These are phyloP conservation scores for Spinellus fusiger DNA, from an alignment of 192 early-diverging fungal species.

Conservation along the genomic window DNA sequence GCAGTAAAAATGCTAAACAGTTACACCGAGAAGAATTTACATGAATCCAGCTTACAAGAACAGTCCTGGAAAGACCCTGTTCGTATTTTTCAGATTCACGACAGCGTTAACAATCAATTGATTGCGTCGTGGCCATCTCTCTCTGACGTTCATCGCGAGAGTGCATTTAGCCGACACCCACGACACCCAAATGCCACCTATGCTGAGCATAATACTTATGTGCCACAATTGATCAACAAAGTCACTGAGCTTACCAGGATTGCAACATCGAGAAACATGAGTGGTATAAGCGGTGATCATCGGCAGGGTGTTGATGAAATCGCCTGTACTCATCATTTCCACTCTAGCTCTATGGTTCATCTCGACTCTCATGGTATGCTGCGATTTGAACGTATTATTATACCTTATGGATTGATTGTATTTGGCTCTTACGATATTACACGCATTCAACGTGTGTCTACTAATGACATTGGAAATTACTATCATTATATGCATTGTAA, in stretches of 20 bases:
- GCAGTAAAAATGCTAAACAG: neutral
- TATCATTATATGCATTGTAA: neutral
- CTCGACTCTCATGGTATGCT: neutral
- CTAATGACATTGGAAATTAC: neutral
- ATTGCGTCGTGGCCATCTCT: conserved; percentile 5
- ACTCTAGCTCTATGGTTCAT: conserved; percentile 1
- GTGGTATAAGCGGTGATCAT: neutral
- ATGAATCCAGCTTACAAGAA: neutral
- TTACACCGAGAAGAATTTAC: neutral
- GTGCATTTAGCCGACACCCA: neutral
- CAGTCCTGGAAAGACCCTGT: neutral
- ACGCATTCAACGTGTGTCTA: neutral
- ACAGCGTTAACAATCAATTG: conserved; percentile 1
- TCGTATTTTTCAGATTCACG: conserved; percentile 11
- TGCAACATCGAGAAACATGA: neutral
- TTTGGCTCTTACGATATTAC: conserved; percentile 6
- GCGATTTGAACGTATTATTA: neutral
- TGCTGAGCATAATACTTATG: neutral
- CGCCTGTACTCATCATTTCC: conserved; percentile 12
- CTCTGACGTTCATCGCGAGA: neutral
- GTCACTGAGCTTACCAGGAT: neutral
- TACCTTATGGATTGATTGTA: conserved; percentile 3
- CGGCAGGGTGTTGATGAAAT: neutral
- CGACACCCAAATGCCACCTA: neutral
- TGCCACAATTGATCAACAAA: neutral